Base-by-base conservation (phyloP, 2,329 filamentous ascomycete species). In the Botrytis cinerea region DNA sequence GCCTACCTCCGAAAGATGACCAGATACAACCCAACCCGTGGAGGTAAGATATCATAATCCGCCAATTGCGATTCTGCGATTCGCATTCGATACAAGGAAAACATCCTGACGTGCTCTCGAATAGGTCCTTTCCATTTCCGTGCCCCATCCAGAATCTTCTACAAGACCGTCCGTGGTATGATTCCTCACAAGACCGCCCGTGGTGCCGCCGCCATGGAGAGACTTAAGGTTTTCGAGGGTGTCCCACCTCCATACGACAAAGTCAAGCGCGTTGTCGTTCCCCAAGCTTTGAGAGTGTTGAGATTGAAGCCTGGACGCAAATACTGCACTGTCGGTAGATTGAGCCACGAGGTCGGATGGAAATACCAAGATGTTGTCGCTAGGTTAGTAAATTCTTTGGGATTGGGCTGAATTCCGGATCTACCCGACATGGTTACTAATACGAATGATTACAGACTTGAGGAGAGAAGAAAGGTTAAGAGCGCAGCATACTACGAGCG, bases 1-100 rank as follows among this genome's bases (percentile, higher is more conserved):
- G 94, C 96, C 87, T 98, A 98, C 90, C 92, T 99, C 84, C 94
- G 96, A 90, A 99, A 99, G 93, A 96, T 97, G 89, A 99, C 96
- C 85, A 94, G 96, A 87, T 99, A 92, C 93, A 99, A 99, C 92
- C 95, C 96, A 84, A 98, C 94, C 82, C 95, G 95, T 85, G 96
- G 95, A 92, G 95, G 93, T 94, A 88, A 89, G 91, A 78, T 74
- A 75, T 74, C 67, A 62, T 70, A 25, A 54, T 63, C 66, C 57
- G 59, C 73, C 61, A 71, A 70, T 66, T 46, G 62, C 68, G 67
- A 69, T 63, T 54, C 25, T 54, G 62, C 70, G 67, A 69, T 67
- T 35, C 70, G 66, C 35, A 70, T 46, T n/a, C 57, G 32, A 69
- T 72, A 70, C 57, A 32, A 67, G 22, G 64, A 62, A 51, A 60